Percentiles rank a stretch among this genome's conserved stretches.
phyloP scores from a whole-genome alignment of 1,284 basidiomycete genomes.

The Ceratorhiza oryzae-sativae region DNA sequence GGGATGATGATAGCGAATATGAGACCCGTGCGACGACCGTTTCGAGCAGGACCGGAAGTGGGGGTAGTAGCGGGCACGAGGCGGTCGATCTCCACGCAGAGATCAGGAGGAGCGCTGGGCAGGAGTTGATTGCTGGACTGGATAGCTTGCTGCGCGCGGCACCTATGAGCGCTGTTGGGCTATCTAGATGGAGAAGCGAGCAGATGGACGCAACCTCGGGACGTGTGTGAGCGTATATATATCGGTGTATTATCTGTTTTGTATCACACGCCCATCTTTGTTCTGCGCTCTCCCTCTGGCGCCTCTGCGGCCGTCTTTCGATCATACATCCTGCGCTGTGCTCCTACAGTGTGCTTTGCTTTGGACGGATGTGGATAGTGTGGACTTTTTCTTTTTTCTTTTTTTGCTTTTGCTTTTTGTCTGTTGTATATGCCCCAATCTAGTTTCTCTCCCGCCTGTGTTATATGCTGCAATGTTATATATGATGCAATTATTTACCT shows the following conservation, averaged over 20 bases:
- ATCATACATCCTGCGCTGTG: constrained; percentile 2
- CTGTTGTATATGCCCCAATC: neutral
- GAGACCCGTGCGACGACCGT: constrained; percentile 30
- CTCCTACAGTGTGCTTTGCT: neutral
- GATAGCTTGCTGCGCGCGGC: constrained; percentile 8
- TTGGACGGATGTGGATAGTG: constrained; percentile 3
- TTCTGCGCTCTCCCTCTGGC: neutral
- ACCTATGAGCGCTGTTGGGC: constrained; percentile 31
- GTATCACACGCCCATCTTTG: neutral
- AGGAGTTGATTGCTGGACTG: constrained; percentile 21
- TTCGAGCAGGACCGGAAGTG: constrained; percentile 7
- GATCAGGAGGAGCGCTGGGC: neutral
- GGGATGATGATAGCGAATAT: constrained; percentile 23
- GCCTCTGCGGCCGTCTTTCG: neutral
- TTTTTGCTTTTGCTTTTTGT: constrained; percentile 7
- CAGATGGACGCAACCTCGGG: neutral
- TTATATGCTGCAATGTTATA: constrained; percentile 35
- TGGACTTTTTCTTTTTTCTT: constrained; percentile 25
- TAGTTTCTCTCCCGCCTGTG: constrained; percentile 9
- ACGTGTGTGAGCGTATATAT: constrained; percentile 7
- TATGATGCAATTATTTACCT: constrained; percentile 37
- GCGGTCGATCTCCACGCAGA: constrained; percentile 36
- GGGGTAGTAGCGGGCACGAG: constrained; percentile 21
- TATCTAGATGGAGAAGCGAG: constrained; percentile 23
- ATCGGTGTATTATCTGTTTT: neutral